A percentile compares a stretch with the other conserved stretches of the same genome.
These are phyloP conservation scores for Paspalum notatum DNA, from an alignment of 176 grass and related monocot species.

Conservation along the genomic window DNA sequence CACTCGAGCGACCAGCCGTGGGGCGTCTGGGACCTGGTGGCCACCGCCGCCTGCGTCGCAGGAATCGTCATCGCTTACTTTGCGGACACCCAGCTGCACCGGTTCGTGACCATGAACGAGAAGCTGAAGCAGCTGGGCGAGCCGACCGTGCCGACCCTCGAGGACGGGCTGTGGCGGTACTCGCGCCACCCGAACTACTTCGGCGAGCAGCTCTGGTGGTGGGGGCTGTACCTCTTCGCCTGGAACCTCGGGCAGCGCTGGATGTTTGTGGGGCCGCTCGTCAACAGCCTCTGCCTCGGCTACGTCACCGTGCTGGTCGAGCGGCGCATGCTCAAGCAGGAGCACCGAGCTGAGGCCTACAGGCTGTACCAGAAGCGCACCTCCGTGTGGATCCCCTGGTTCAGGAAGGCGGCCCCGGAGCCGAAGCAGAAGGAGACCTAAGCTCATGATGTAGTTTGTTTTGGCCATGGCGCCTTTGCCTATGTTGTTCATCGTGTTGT, in stretches of 20 bases:
- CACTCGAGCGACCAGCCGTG: slow-evolving; percentile 59
- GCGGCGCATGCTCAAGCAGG: slow-evolving; percentile 80
- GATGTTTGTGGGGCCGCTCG: slow-evolving; percentile 75
- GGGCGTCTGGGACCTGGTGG: slow-evolving; percentile 61
- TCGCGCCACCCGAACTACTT: slow-evolving; percentile 97
- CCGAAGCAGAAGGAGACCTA: slow-evolving; percentile 56
- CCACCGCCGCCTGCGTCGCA: slow-evolving; percentile 46
- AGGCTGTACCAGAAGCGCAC: slow-evolving; percentile 69
- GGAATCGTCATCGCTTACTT: slow-evolving; percentile 70
- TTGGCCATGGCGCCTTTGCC: neutral
- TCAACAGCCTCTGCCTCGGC: slow-evolving; percentile 78
- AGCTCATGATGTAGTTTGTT: neutral
- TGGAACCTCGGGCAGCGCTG: slow-evolving; percentile 74
- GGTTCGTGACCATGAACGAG: slow-evolving; percentile 61
- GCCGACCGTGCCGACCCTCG: slow-evolving; percentile 55
- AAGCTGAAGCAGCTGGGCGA: slow-evolving; percentile 47
- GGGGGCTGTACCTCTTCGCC: slow-evolving; percentile 77
- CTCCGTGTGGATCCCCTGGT: slow-evolving; percentile 93
- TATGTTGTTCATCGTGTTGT: slow-evolving; percentile 6
- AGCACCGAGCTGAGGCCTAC: slow-evolving; percentile 66
- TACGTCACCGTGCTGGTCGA: slow-evolving; percentile 87
- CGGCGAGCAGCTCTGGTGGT: slow-evolving; percentile 95
- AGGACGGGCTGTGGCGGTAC: slow-evolving; percentile 68
- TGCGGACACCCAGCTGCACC: slow-evolving; percentile 83
- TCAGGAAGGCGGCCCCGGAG: slow-evolving; percentile 48